Evolutionary conservation across 257 asterid genomes (phyloP).

Genomic region (Fraxinus pennsylvanica): DNA sequence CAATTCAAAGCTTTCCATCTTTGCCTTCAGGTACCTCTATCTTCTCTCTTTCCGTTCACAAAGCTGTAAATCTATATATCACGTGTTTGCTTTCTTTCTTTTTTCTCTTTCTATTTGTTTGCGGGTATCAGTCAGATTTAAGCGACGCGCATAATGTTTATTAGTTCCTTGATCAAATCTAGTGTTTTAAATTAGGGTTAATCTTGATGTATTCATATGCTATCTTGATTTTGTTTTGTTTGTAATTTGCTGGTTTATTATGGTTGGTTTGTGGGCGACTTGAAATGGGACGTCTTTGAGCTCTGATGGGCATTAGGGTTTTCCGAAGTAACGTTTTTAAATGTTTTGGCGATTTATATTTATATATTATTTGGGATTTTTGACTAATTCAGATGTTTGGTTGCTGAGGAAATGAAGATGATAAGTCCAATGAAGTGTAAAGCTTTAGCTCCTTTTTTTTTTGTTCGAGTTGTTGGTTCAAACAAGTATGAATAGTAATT

Average conservation of each 20-base stretch:
- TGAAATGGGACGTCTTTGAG: not conserved
- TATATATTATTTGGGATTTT: not conserved
- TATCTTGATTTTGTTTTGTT: constrained; percentile 2
- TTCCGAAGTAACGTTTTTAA: not conserved
- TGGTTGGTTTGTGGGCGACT: not conserved
- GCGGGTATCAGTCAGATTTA: not conserved
- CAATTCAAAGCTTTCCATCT: not conserved
- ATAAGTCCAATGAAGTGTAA: not conserved
- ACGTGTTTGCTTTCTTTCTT: not conserved
- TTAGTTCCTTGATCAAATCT: not conserved
- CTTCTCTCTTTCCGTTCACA: not conserved
- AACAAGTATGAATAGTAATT: not conserved
- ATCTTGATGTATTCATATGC: not conserved
- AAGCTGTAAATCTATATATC: not conserved
- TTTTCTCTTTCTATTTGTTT: not conserved
- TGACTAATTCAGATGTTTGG: not conserved
- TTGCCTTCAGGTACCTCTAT: not conserved
- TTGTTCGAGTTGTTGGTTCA: not conserved
- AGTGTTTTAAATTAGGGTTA: not conserved
- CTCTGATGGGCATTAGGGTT: not conserved
- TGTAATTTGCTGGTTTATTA: not conserved
- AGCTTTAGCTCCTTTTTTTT: not conserved
- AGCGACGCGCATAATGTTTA: constrained; percentile 2
- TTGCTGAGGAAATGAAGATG: not conserved
- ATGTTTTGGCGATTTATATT: not conserved